Conservation (phyloP, 140 eudicot genomes). For the Oenanthe javanica region DNA sequence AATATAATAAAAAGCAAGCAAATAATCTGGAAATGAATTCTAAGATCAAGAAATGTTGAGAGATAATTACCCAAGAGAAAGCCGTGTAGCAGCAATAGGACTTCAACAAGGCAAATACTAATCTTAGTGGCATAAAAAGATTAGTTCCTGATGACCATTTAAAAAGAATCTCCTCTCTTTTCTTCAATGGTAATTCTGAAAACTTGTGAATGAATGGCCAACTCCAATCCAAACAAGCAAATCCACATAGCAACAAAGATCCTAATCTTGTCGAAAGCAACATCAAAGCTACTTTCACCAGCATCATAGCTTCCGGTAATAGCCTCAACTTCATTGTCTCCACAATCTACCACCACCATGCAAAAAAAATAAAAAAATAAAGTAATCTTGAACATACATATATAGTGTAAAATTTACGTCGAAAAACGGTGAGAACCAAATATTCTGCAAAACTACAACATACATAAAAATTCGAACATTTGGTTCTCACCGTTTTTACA, state of each 20-base stretch:
- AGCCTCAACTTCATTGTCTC: conserved; percentile 49
- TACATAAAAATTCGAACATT: too few species aligned
- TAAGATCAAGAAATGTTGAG: too few species aligned
- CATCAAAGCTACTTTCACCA: conserved; percentile 27
- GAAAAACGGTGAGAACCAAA: not conserved
- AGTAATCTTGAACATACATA: too few species aligned
- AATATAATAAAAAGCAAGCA: too few species aligned
- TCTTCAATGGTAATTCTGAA: too few species aligned
- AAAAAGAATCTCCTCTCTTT: conserved; percentile 38
- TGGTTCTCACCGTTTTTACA: too few species aligned
- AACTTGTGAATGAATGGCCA: too few species aligned
- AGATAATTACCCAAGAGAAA: conserved; percentile 3
- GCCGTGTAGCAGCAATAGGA: conserved; percentile 36
- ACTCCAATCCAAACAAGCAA: conserved; percentile 49
- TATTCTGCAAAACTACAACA: not conserved
- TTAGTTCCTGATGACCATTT: conserved; percentile 53
- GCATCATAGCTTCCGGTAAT: conserved; percentile 41
- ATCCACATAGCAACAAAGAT: conserved; percentile 67
- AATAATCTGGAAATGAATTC: too few species aligned
- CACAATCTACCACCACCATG: conserved; percentile 34
- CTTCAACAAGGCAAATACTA: conserved; percentile 44
- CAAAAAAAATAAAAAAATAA: not conserved
- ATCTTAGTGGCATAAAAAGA: conserved; percentile 40
- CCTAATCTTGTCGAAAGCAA: conserved; percentile 75
- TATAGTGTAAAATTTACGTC: too few species aligned